A percentile compares a stretch with the other conserved stretches of the same genome.
Conservation (phyloP, 257 asterid genomes). For the Petunia axillaris region DNA sequence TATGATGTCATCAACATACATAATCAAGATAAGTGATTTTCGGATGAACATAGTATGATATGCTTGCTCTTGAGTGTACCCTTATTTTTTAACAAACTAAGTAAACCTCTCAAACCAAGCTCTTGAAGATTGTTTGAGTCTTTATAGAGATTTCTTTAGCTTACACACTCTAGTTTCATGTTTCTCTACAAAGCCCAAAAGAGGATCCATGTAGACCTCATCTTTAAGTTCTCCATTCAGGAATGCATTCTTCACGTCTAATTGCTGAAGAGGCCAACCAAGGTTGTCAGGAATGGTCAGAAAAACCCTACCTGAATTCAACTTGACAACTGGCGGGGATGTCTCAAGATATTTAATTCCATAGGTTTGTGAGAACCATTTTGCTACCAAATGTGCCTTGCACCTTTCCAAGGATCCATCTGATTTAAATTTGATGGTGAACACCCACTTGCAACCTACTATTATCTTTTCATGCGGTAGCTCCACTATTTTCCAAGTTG, state of each 20-base stretch:
- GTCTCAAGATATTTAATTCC: background rate
- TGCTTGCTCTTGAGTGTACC: conserved; percentile 12
- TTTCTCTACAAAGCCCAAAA: background rate
- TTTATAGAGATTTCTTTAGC: background rate
- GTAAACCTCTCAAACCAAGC: conserved; percentile 27
- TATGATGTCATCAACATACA: conserved; percentile 24
- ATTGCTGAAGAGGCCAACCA: background rate
- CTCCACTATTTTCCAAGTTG: background rate
- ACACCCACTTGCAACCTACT: conserved; percentile 17
- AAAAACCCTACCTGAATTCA: no score
- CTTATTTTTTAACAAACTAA: background rate
- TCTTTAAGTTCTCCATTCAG: background rate
- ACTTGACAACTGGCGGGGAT: background rate
- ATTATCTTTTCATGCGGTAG: background rate
- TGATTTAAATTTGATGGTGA: conserved; percentile 1
- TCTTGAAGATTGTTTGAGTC: conserved; percentile 19
- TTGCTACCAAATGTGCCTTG: background rate
- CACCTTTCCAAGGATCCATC: conserved; percentile 8
- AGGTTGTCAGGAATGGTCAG: background rate
- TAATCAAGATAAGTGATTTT: conserved; percentile 18
- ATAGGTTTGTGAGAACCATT: background rate
- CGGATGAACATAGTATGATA: conserved; percentile 21
- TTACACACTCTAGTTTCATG: no score
- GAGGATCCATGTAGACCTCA: background rate
- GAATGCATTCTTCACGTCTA: background rate